Evolutionary conservation across 129 eudicot species (phyloP).

Genomic region (Mikania micrantha): DNA sequence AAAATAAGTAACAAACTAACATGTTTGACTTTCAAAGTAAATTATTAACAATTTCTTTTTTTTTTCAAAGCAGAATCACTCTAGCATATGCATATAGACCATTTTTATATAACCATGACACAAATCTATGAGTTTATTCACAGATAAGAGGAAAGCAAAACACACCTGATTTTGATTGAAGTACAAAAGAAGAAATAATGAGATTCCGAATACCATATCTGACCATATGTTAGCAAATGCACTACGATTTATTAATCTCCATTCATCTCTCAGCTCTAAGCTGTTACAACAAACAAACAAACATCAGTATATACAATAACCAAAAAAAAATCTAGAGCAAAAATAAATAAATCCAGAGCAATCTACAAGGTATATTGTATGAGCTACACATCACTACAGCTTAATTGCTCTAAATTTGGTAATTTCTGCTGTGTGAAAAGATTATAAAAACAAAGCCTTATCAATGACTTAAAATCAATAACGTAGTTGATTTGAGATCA

Average conservation of each 20-base stretch:
- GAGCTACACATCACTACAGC: not conserved
- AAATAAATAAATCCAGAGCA: not conserved
- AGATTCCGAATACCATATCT: slow-evolving; percentile 82
- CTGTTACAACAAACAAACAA: slow-evolving; percentile 39
- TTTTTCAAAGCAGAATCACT: not conserved
- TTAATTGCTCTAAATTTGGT: not conserved
- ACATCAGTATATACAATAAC: not conserved
- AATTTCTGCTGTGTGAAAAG: not conserved
- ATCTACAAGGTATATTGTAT: not conserved
- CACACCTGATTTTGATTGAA: slow-evolving; percentile 78
- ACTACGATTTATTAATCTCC: slow-evolving; percentile 81
- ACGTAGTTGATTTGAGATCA: not conserved
- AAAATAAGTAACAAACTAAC: not conserved
- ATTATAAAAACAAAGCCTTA: not conserved
- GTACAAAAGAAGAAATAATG: slow-evolving; percentile 76
- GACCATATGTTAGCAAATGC: slow-evolving; percentile 97
- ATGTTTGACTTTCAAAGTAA: not conserved
- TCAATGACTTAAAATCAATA: not conserved
- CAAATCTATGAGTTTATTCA: not conserved
- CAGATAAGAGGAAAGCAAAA: slow-evolving; percentile 15
- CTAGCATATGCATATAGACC: not conserved
- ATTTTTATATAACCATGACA: not conserved
- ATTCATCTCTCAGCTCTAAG: slow-evolving; percentile 76
- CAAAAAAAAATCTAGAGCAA: no score
- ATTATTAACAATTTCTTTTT: not conserved